Conservation (phyloP, 345 rosid species). For the Rhodamnia argentea region DNA sequence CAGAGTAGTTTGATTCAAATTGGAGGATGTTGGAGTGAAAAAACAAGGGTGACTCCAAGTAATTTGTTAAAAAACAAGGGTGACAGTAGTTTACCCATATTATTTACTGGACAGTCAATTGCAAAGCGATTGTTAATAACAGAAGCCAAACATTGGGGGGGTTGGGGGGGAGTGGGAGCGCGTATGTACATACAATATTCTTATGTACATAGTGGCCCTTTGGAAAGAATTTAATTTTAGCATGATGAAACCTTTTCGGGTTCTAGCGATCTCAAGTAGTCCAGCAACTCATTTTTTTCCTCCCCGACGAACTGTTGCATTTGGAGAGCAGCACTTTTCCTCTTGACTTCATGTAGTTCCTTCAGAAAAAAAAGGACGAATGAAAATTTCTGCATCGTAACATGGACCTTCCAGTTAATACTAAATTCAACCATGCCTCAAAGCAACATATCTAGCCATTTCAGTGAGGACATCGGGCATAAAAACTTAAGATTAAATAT, state of each 20-base stretch:
- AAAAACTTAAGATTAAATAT: neutral
- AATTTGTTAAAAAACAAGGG: too few species aligned
- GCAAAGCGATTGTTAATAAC: neutral
- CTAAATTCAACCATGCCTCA: neutral
- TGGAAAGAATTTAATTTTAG: neutral
- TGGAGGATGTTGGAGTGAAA: neutral
- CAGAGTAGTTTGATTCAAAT: neutral
- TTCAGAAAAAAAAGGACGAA: conserved; percentile 16
- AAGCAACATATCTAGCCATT: neutral
- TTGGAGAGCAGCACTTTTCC: conserved; percentile 89
- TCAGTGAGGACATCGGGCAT: neutral
- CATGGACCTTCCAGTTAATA: neutral
- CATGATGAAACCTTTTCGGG: conserved; percentile 73
- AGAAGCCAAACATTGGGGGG: neutral
- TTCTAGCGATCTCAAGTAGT: conserved; percentile 82
- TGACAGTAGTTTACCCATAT: neutral
- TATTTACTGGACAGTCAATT: neutral
- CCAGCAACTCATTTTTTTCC: conserved; percentile 94
- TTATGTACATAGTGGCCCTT: neutral
- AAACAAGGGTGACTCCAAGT: neutral
- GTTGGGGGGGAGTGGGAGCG: too few species aligned
- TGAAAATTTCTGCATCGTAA: neutral
- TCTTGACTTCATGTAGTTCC: conserved; percentile 77
- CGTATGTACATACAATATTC: neutral
- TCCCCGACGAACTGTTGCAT: conserved; percentile 99